Evolutionary conservation across 257 asterid species (phyloP), one percentile per base, ranked within the genome.

Genomic region (Jacaranda mimosifolia): DNA sequence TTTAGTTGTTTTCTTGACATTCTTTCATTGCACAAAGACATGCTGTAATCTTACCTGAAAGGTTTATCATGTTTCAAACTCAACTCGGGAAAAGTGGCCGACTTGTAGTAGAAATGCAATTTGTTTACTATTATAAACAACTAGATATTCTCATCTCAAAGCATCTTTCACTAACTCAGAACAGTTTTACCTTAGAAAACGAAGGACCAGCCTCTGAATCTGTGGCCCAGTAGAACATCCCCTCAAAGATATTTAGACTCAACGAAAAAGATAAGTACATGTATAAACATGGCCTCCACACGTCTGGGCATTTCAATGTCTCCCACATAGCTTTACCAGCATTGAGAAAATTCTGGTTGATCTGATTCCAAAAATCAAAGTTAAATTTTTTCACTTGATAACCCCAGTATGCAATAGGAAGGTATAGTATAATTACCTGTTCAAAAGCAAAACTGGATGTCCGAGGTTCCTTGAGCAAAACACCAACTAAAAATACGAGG

Each of bases 191-290:
- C 98, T 93, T 84, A 19, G 99, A 83, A 68, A 96, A 96, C 40
- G 72, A 67, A 15, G 98, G 99, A 40, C 99, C 99, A 19, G 64
- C 89, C 56, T 82, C 43, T 15, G 97, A 72, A 87, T 96, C 98
- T 26, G 99, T 96, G 38, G 14, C 84, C 99, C 99, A 96, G 78
- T 90, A 96, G 87, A 96, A 96, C 97, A 90, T 82, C 14, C 98
- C 99, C 79, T 96, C 99, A 4, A 84, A 84, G 81, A 93, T 84
- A 60, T 86, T 87, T 35, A 96, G 82, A 81, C 95, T 85, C 82
- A 91, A 39, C 32, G 95, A 88, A 73, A 96, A 81, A 52, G 97
- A 93, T 60, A 93, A 60, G 83, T 89, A 96, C 99, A 96, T 96
- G 77, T 90, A 96, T 55, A 93, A 67, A 81, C 99, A 91, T 3